These are phyloP conservation scores for Tulasnella sp. DNA, from an alignment of 768 basidiomycete genomes.

Conservation along the genomic window DNA sequence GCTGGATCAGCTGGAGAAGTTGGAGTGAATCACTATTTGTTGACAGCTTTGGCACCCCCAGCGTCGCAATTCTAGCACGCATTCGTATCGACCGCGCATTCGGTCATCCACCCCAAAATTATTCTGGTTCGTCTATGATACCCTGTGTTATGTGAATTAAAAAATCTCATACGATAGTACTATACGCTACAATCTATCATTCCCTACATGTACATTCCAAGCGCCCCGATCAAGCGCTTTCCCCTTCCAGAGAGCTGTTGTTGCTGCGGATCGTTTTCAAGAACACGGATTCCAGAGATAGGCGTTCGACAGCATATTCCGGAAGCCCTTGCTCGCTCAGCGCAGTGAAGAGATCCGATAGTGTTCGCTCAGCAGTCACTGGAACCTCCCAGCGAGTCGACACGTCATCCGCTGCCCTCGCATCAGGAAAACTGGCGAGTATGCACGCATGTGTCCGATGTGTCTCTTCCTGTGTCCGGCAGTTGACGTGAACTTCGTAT, in stretches of 20 bases:
- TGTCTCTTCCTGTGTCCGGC: slow-evolving; percentile 52
- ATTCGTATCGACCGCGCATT: too few relatives aligned
- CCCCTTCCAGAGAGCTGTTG: not conserved
- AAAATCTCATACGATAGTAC: too few relatives aligned
- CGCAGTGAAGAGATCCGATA: slow-evolving; percentile 48
- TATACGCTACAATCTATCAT: too few relatives aligned
- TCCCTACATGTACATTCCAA: too few relatives aligned
- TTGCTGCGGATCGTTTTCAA: slow-evolving; percentile 51
- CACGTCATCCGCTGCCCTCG: slow-evolving; percentile 59
- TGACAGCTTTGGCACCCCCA: too few relatives aligned
- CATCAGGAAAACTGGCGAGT: slow-evolving; percentile 45
- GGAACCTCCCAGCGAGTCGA: slow-evolving; percentile 69
- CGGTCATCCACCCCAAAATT: too few relatives aligned
- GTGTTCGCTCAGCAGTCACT: slow-evolving; percentile 37
- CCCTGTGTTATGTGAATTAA: too few relatives aligned
- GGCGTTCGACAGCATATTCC: slow-evolving; percentile 62
- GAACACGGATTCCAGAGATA: slow-evolving; percentile 62
- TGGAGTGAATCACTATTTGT: slow-evolving; percentile 68
- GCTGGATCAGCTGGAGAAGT: slow-evolving; percentile 84
- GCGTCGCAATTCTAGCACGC: too few relatives aligned
- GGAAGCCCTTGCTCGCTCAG: slow-evolving; percentile 40
- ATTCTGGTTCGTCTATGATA: too few relatives aligned
- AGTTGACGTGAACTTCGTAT: slow-evolving; percentile 69
- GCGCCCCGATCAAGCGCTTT: not conserved
- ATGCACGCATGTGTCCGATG: slow-evolving; percentile 48